Evolutionary conservation across 1,284 basidiomycete genomes (phyloP).

Genomic region (Apiotrichum domesticum): DNA sequence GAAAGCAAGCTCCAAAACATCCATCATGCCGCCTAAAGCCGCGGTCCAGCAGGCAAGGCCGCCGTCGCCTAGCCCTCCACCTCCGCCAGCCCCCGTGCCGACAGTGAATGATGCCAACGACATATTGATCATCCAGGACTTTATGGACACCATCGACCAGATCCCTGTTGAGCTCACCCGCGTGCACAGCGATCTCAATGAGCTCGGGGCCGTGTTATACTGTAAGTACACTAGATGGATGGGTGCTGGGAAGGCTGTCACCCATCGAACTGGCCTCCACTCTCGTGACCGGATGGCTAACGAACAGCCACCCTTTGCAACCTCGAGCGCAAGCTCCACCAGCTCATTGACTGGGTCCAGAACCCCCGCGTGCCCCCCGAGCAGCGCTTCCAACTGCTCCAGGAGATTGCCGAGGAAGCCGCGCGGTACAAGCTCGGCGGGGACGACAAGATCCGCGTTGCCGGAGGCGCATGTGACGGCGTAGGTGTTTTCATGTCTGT

Average conservation of each 20-base stretch:
- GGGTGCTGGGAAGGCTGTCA: background rate
- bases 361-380: constrained; percentile 62
- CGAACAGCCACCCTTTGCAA: constrained; percentile 60
- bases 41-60: constrained; percentile 16
- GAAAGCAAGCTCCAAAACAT: no score
- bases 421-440: constrained; percentile 85
- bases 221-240: constrained; percentile 40
- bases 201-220: constrained; percentile 94
- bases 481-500: constrained; percentile 40
- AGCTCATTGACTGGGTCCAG: constrained; percentile 68
- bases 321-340: constrained; percentile 70
- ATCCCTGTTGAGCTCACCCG: constrained; percentile 91
- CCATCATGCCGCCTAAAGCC: constrained; percentile 36
- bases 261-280: background rate
- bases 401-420: constrained; percentile 91
- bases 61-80: constrained; percentile 52
- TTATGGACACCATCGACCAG: constrained; percentile 86
- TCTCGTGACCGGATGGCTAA: constrained; percentile 2
- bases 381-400: constrained; percentile 76
- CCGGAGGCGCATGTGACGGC: constrained; percentile 85
- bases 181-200: constrained; percentile 89
- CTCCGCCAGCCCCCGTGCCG: constrained; percentile 53
- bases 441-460: constrained; percentile 98
- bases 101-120: constrained; percentile 36
- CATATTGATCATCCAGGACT: constrained; percentile 58